Evolutionary conservation across 1,284 basidiomycete genomes (phyloP).

Genomic region (Ganoderma boninense): DNA sequence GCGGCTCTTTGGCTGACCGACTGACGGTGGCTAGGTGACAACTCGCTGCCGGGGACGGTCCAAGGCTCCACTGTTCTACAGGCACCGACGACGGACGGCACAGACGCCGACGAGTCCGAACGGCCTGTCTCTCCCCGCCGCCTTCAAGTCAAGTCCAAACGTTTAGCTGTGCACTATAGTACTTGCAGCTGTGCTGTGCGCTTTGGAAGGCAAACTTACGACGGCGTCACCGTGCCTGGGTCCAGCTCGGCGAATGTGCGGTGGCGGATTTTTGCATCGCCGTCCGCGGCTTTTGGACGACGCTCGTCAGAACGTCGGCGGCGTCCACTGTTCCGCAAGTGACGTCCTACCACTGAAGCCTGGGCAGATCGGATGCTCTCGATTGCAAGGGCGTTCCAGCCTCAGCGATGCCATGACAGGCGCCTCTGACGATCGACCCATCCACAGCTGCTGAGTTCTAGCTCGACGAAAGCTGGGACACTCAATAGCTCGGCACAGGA

Average conservation of each 20-base stretch:
- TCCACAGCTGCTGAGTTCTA: not conserved
- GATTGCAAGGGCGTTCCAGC: not conserved
- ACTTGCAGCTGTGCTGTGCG: not conserved
- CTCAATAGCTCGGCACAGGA: not conserved
- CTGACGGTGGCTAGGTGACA: not conserved
- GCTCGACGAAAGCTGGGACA: not conserved
- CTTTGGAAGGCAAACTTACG: not conserved
- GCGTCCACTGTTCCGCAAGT: not conserved
- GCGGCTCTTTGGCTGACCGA: not conserved
- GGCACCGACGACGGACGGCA: not conserved
- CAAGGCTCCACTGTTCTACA: not conserved
- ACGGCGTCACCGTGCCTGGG: not conserved
- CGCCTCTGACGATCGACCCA: not conserved
- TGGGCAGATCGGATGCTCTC: not conserved
- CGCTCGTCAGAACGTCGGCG: not conserved
- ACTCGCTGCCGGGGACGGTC: not conserved
- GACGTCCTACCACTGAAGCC: not conserved
- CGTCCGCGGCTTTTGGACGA: not conserved
- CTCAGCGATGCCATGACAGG: not conserved
- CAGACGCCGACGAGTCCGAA: not conserved
- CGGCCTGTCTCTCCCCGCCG: not conserved
- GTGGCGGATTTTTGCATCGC: not conserved
- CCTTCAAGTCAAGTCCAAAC: constrained; percentile 4
- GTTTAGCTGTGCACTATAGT: not conserved
- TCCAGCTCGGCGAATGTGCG: not conserved